Evolutionary conservation across 139 green algal genomes (phyloP), one percentile per base, ranked within the genome.

Genomic region (Ettlia oleoabundans): DNA sequence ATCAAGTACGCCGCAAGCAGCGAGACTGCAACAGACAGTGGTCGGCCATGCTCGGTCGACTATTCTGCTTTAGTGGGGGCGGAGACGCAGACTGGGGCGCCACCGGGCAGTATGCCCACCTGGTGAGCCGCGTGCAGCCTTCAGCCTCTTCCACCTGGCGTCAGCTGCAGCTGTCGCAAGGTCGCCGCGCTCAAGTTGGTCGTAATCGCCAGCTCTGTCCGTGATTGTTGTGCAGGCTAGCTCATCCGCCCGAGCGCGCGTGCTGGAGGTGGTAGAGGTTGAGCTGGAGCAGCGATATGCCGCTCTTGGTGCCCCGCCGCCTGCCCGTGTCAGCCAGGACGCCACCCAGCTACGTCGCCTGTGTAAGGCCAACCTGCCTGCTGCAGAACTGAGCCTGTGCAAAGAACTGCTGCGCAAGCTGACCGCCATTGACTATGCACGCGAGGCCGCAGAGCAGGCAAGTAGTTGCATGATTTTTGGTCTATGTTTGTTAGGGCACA

Each of bases 371-470:
- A 74, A 76, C 40, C 80, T 88, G 84, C 67, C 84, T 9, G 5
- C 58, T 15, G 22, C 75, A 2, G 78, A 86, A 38, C 43, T 78
- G 35, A 32, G 38, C n/a, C 58, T 51, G 33, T 71, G 42, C 58
- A 82, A 69, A 52, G 78, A 88, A 41, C 64, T 88, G 43, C 63
- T 88, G 47, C 35, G 41, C 62, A 88, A 88, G 63, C 32, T 88
- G 43, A 35, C 61, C 7, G 52, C 42, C 1, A 81, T 88, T 41
- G 79, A 80, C 28, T 24, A 19, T 1, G 77, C 78, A 21, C 58
- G 70, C 10, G 43, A 62, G 1, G 30, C 43, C 2, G 68, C 76
- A 0, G 65, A 76, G 58, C 22, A 55, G 72, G 81, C 82, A 52
- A 13, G 81, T 38, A 62, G 5, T 15, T 19, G n/a, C n/a, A n/a